phyloP scores from a whole-genome alignment of 2,329 filamentous ascomycete genomes.

The Aspergillus sergii region DNA sequence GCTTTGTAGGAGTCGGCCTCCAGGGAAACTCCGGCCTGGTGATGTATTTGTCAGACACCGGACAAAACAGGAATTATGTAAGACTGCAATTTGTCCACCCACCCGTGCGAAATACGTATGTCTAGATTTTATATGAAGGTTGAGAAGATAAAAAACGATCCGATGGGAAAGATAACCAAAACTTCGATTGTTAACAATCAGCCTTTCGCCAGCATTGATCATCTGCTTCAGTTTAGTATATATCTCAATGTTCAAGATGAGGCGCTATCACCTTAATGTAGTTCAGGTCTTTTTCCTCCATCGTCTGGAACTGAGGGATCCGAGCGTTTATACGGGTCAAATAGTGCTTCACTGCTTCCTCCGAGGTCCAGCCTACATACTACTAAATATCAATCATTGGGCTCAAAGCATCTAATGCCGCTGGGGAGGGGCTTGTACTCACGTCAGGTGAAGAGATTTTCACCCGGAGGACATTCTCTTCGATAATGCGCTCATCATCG shows the following conservation, averaged over 20 bases:
- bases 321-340: constrained; percentile 85
- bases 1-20: constrained; percentile 91
- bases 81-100: constrained; percentile 19
- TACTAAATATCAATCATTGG: constrained; percentile 36
- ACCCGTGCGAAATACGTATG: constrained; percentile 89
- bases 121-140: constrained; percentile 92
- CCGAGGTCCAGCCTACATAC: constrained; percentile 88
- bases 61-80: neutral
- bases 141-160: constrained; percentile 97
- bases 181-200: constrained; percentile 95
- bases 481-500: constrained; percentile 87
- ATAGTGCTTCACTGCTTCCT: constrained; percentile 91
- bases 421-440: constrained; percentile 38
- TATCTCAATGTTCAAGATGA: neutral
- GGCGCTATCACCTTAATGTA: constrained; percentile 71
- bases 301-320: constrained; percentile 95
- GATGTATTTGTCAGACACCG: constrained; percentile 19
- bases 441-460: constrained; percentile 97
- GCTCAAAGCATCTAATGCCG: constrained; percentile 11
- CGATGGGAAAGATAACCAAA: constrained; percentile 96
- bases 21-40: constrained; percentile 73
- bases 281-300: constrained; percentile 91
- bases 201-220: constrained; percentile 93
- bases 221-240: constrained; percentile 54
- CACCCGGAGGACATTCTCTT: constrained; percentile 94